Evolutionary conservation across 148 eudicot species (phyloP).

Genomic region (Dysphania ambrosioides): DNA sequence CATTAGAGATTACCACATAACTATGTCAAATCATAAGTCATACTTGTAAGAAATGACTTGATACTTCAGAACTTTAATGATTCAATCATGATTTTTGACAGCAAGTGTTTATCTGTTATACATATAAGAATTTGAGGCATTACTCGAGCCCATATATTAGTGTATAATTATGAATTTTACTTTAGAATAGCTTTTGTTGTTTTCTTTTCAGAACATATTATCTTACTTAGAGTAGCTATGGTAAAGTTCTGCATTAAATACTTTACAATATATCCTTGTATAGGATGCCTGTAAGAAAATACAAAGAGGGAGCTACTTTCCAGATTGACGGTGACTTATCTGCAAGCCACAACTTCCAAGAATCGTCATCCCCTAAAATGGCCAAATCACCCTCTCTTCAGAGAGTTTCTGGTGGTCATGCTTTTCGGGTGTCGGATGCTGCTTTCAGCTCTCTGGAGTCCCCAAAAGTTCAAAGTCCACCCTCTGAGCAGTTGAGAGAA

Average conservation of each 20-base stretch:
- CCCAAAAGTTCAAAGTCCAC: conserved; percentile 72
- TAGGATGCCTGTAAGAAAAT: conserved; percentile 84
- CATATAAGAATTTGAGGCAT: too few relatives aligned
- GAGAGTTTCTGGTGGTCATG: conserved; percentile 65
- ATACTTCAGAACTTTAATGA: too few relatives aligned
- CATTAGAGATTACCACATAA: too few relatives aligned
- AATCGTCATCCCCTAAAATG: conserved; percentile 92
- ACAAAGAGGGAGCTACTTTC: conserved; percentile 60
- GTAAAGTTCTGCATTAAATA: conserved; percentile 8
- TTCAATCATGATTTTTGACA: too few relatives aligned
- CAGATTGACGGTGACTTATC: conserved; percentile 78
- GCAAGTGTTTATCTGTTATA: too few relatives aligned
- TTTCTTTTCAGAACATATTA: not conserved
- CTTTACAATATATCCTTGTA: not conserved
- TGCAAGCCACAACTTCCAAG: conserved; percentile 61
- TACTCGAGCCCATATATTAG: too few relatives aligned
- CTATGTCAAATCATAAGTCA: too few relatives aligned
- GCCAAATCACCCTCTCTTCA: conserved; percentile 93
- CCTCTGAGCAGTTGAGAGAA: conserved; percentile 67
- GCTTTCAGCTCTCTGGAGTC: conserved; percentile 72
- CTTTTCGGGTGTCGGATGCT: conserved; percentile 55
- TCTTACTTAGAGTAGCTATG: too few relatives aligned
- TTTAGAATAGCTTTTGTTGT: not conserved
- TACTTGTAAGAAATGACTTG: too few relatives aligned
- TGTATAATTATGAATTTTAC: too few relatives aligned